A percentile compares a stretch with the other conserved stretches of the same genome.
phyloP scores from a whole-genome alignment of 2,329 filamentous ascomycete genomes.

The Sclerotinia spermophila region DNA sequence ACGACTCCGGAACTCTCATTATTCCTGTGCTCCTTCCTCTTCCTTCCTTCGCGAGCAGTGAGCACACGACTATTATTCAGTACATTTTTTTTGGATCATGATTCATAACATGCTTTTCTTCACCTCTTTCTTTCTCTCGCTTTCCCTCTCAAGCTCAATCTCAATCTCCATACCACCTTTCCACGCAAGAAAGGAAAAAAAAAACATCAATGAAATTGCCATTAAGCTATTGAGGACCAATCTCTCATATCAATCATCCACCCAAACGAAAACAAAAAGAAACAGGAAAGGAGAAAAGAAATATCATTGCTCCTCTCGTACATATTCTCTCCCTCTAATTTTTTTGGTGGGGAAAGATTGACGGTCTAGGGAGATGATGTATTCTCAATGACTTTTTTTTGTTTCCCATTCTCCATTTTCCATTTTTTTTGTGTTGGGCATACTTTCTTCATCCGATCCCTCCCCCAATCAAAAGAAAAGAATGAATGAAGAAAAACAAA shows the following conservation, averaged over 20 bases:
- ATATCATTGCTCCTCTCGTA: slow-evolving; percentile 2
- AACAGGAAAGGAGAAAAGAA: background rate
- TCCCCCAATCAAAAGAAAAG: background rate
- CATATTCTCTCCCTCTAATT: too few relatives aligned
- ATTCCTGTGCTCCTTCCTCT: background rate
- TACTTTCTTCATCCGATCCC: background rate
- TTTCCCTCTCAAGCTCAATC: background rate
- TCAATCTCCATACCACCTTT: too few relatives aligned
- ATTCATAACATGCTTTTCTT: background rate
- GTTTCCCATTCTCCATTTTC: background rate
- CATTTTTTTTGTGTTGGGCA: background rate
- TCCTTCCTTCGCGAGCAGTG: background rate
- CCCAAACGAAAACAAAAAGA: background rate
- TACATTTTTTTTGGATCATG: background rate
- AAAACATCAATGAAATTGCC: background rate
- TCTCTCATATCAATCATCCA: background rate
- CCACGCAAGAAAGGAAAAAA: background rate
- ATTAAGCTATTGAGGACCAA: background rate
- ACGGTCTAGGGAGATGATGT: background rate
- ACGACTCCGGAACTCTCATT: background rate
- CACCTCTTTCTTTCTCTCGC: background rate
- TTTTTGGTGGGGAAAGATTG: background rate
- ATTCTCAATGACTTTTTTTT: background rate
- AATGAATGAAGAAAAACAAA: background rate
- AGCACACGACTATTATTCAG: background rate